Evolutionary conservation across 2,329 filamentous ascomycete species (phyloP), one percentile per base, ranked within the genome.

Genomic region (Intubia oerlemansii): DNA sequence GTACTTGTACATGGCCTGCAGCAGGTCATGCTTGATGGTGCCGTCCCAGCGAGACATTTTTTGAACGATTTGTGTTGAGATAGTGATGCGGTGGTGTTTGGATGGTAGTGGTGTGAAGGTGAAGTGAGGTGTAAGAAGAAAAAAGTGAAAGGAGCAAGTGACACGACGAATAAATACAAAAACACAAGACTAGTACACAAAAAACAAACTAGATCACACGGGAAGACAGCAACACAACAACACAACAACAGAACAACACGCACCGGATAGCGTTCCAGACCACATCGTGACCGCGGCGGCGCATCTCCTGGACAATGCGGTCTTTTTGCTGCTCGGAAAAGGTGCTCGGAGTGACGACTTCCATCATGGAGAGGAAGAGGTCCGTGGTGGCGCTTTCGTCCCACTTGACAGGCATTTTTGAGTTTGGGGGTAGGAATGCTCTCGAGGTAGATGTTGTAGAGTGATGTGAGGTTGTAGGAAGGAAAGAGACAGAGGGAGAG

Each of bases 181-280:
- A 5, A 24, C 12, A 15, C 10, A 22, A 12, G 15, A 8, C 14
- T 5, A 17, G 17, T 14, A 21, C 4, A 30, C 16, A 10, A 20
- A 19, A 17, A 15, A 23, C 4, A 25, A 3, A 11, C 23, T n/a
- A 6, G 13, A 23, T 12, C 4, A 23, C 11, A 23, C 18, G 18
- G 5, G 21, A 5, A 23, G 11, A 7, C n/a, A 13, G 13, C 8
- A 20, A n/a, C 4, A 20, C 7, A 14, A 24, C 8, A 18, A 2
- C 5, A 28, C 24, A 30, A n/a, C 23, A 27, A 16, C n/a, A 5
- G 19, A 13, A 5, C 9, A 26, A 20, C 29, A 13, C n/a, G 38
- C 49, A 50, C 49, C 49, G 42, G 5, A 52, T 47, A 13, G 36
- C 46, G 24, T 51, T 51, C 49, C 48, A 51, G 17, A 32, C 36